phyloP scores from a whole-genome alignment of 208 protist species.

The Perkinsela sp. region DNA sequence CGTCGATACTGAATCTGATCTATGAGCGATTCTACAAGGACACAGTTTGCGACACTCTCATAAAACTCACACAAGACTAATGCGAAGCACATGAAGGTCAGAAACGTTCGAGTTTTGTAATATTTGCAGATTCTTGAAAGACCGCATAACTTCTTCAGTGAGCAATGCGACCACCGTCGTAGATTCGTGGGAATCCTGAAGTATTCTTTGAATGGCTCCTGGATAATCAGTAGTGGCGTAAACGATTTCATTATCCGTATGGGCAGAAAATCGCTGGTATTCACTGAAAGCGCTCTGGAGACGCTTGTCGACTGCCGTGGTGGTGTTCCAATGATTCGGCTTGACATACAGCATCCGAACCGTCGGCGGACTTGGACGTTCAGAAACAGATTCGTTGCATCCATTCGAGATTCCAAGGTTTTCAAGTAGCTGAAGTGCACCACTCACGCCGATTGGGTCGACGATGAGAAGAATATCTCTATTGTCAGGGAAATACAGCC shows the following conservation, averaged over 20 bases:
- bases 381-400: neutral
- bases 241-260: neutral
- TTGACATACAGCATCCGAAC: neutral
- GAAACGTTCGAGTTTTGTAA: too few relatives aligned
- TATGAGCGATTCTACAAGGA: too few relatives aligned
- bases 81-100: too few relatives aligned
- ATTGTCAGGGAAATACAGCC: neutral
- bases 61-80: too few relatives aligned
- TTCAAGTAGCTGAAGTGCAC: neutral
- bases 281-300: neutral
- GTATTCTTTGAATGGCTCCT: neutral
- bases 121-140: neutral
- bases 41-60: too few relatives aligned
- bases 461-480: neutral
- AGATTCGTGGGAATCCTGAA: neutral
- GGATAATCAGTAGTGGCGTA: neutral
- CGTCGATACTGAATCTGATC: too few relatives aligned
- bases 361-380: neutral
- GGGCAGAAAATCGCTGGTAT: neutral
- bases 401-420: neutral
- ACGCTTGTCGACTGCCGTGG: neutral
- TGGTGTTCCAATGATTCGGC: neutral
- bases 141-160: neutral
- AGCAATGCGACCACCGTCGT: neutral
- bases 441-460: neutral